Percentiles rank a stretch among this genome's conserved stretches.
Evolutionary conservation across 768 basidiomycete genomes (phyloP).

Genomic region (Crassisporium funariophilum): DNA sequence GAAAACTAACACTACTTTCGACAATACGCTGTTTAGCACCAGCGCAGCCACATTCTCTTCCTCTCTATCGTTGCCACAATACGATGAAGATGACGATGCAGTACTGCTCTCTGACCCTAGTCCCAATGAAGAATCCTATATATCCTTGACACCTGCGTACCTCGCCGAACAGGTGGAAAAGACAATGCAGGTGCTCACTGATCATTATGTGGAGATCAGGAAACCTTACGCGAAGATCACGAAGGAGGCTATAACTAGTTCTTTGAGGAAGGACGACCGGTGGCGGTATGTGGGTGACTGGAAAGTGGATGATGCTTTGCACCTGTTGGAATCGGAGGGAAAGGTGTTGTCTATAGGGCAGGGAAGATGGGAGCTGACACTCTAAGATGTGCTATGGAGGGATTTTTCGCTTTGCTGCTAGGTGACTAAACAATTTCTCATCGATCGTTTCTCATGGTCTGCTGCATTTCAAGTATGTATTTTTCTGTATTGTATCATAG

Average conservation of each 20-base stretch:
- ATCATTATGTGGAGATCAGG: constrained; percentile 19
- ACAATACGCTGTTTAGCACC: constrained; percentile 32
- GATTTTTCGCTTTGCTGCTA: not conserved
- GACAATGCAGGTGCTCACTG: constrained; percentile 37
- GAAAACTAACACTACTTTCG: constrained; percentile 39
- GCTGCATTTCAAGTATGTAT: too few relatives aligned
- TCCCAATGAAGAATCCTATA: constrained; percentile 64
- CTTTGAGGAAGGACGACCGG: constrained; percentile 57
- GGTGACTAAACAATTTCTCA: not conserved
- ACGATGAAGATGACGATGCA: constrained; percentile 40
- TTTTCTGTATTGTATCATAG: too few relatives aligned
- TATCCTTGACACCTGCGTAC: constrained; percentile 56
- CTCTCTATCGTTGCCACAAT: constrained; percentile 3
- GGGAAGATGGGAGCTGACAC: constrained; percentile 43
- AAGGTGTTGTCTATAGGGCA: constrained; percentile 38
- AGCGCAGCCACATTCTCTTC: constrained; percentile 12
- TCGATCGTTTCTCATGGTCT: not conserved
- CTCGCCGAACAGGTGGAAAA: constrained; percentile 50
- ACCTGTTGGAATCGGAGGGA: constrained; percentile 42
- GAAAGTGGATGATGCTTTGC: constrained; percentile 63
- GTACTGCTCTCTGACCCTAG: constrained; percentile 63
- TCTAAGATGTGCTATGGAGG: constrained; percentile 16
- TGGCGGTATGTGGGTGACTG: constrained; percentile 70
- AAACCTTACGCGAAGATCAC: constrained; percentile 31
- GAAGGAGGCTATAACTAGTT: constrained; percentile 47